Evolutionary conservation across 257 asterid genomes (phyloP), one percentile per base, ranked within the genome.

Genomic region (Haberlea rhodopensis): DNA sequence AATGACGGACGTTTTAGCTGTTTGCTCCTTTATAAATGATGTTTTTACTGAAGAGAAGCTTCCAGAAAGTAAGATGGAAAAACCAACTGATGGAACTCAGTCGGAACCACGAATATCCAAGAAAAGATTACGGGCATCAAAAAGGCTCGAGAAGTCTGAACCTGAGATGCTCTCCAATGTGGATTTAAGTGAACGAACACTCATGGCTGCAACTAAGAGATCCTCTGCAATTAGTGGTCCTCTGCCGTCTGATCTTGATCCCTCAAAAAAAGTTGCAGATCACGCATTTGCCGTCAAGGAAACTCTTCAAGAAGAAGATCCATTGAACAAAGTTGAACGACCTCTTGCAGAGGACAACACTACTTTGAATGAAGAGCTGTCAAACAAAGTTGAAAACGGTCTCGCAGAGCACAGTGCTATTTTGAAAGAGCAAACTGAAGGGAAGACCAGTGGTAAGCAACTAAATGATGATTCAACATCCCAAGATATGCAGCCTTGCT

Each of bases 21-120:
- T 61, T 19, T 46, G 57, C 23, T 22, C 52, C 66, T 13, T 10
- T n/a, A 58, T 24, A 3, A 58, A 56, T 58, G 63, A 51, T 31
- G 31, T 19, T 11, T 32, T 29, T 32, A 63, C 63, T 19, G 71
- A 61, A 25, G 73, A 72, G 67, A 65, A 75, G 51, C 62, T 40
- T 22, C 59, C 58, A 16, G 69, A 75, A 63, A 65, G 26, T 32
- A 63, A 13, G 48, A 48, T 45, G 64, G 64, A 52, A 53, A 52
- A 58, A 24, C 62, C 27, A 18, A 66, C 24, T 26, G 28, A n/a
- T 9, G 65, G 51, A 2, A 46, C 63, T 40, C 27, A 3, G 45
- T 23, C 22, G 6, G 28, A 46, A 29, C 32, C 18, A 29, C 21
- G 31, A n/a, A 62, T 26, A 34, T 60, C 65, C 31, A 32, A 60